Base-by-base conservation (phyloP, 164 flowering plant genomes). In the Tinospora cordifolia region DNA sequence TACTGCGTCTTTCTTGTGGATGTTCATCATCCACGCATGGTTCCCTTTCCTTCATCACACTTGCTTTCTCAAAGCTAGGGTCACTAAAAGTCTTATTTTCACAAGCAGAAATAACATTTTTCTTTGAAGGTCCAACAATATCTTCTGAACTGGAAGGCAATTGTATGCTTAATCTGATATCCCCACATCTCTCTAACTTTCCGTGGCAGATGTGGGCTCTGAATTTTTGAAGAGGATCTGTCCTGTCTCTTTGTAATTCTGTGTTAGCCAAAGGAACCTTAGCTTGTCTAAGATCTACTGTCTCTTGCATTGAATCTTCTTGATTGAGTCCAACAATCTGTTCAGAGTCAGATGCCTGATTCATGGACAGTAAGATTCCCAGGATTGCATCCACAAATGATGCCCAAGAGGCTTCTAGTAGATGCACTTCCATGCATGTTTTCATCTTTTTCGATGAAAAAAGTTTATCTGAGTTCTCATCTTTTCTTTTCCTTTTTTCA, bases 1-100 rank as follows among this genome's bases (percentile, higher is more conserved):
- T 83, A 78, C 99, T 94, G 59, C 99, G 86, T 69, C 99, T 85
- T 80, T 92, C 99, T 30, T 89, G 92, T 51, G 87, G 90, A 65
- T 88, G 97, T 70, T 90, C 98, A 47, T 90, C 97, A 68, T 69
- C 79, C 19, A 57, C 13, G 71, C 41, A 71, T 22, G 74, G 75
- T 72, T 87, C 95, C 70, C 88, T 92, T 73, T 81, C 90, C 74
- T 83, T 87, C n/a, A 21, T 11, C 22, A 6, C 51, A 58, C 62
- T 78, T 64, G 72, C 71, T 70, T 79, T 83, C 68, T 80, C 88
- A 13, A 71, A 12, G 70, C 75, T 74, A 72, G 62, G 63, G 67
- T 84, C 83, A 74, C 69, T 69, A 21, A 62, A 24, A 70, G 76
- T 36, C 71, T 69, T 59, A 19, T n/a, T 78, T 71, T 81, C 84